Conservation (phyloP, 2,329 filamentous ascomycete species). For the Atkinsonella hypoxylon region DNA sequence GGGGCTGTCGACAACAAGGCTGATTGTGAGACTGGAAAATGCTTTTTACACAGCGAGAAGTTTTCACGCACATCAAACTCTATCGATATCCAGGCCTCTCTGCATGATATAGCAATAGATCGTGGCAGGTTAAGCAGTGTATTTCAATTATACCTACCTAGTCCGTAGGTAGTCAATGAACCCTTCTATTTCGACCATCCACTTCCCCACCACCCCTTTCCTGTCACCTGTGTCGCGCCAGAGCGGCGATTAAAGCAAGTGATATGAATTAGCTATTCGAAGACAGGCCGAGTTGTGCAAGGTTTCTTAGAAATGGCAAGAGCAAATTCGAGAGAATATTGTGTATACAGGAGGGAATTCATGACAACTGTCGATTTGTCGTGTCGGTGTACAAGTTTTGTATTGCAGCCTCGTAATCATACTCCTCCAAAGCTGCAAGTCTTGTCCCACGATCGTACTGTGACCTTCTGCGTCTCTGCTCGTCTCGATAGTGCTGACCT, state of each 20-base stretch:
- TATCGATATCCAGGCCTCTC: neutral
- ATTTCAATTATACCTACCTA: neutral
- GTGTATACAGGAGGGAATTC: neutral
- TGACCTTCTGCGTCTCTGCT: constrained; percentile 64
- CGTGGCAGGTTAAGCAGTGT: neutral
- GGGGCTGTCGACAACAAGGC: too few relatives aligned
- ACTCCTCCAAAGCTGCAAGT: constrained; percentile 55
- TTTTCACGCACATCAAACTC: neutral
- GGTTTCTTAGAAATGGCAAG: neutral
- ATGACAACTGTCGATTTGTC: neutral
- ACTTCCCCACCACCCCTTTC: neutral
- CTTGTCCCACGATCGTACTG: constrained; percentile 74
- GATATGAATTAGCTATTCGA: neutral
- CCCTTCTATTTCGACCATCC: neutral
- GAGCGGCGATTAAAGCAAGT: neutral
- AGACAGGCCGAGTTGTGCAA: neutral
- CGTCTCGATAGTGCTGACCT: constrained; percentile 59
- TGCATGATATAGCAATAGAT: neutral
- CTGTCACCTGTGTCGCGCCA: neutral
- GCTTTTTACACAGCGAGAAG: too few relatives aligned
- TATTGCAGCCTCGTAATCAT: constrained; percentile 35
- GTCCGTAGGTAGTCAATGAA: neutral
- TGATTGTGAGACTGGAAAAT: too few relatives aligned
- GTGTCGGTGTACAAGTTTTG: constrained; percentile 24
- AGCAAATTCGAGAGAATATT: neutral